Evolutionary conservation across 331 rosid species (phyloP), one percentile per base, ranked within the genome.

Genomic region (Cydonia oblonga): DNA sequence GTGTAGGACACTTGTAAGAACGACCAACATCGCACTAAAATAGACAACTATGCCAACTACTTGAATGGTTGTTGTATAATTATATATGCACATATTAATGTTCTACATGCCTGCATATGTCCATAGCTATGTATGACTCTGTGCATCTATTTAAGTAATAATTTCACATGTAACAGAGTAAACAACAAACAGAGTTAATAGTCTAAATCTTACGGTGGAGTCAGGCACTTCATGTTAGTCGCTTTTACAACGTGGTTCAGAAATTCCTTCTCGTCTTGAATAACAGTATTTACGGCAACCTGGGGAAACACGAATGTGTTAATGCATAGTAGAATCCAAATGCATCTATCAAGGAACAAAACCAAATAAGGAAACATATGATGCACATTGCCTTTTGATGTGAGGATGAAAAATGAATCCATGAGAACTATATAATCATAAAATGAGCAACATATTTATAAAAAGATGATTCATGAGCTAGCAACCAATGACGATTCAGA

Each of bases 141-240:
- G 44, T 16, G 35, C 33, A 35, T 8, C 28, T 4, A 38, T 11
- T 23, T 4, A n/a, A 9, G 14, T 7, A 64, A 58, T 38, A 4
- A 13, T 42, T 14, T 59, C 29, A 60, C 2, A 3, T 5, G 54
- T 16, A 16, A 49, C 54, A 5, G 9, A 8, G 22, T 35, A 40
- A 19, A 15, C n/a, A 38, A 38, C 44, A 38, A 40, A 7, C 29
- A 23, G 51, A 2, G 32, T 0, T 65, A 22, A 3, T 40, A 68
- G 76, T 46, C 24, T 8, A 12, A 76, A 73, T 86, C 96, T 84
- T 90, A 95, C 97, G 77, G 88, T 33, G 97, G 97, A 59, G 97
- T 95, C 73, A 95, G 84, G 90, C 99, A 95, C 85, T 91, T 95
- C 99, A 95, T 95, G 79, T 95, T 95, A 14, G 99, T 95, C n/a